Percentiles rank a stretch among this genome's conserved stretches.
phyloP scores from a whole-genome alignment of 78 protist genomes.

The Diacronema lutheri region DNA sequence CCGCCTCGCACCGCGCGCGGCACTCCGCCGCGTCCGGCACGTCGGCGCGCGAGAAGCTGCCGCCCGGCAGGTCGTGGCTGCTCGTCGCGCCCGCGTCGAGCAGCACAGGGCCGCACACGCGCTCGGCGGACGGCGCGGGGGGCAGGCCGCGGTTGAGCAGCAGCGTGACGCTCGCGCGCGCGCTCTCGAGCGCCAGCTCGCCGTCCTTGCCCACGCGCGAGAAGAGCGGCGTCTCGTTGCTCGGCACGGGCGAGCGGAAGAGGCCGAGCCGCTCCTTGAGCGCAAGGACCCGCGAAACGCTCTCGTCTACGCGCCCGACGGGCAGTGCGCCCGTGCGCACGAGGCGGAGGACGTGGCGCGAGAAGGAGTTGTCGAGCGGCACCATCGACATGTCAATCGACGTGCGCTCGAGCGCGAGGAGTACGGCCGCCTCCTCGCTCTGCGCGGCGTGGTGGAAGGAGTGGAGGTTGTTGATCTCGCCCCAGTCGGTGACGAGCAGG shows the following conservation, averaged over 20 bases:
- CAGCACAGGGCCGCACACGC: too few species aligned
- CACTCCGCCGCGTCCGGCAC: too few species aligned
- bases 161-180: conserved; percentile 46
- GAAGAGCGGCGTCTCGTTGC: conserved; percentile 20
- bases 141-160: too few species aligned
- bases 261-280: conserved; percentile 61
- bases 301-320: conserved; percentile 45
- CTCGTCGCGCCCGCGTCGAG: too few species aligned
- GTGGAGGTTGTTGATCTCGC: conserved; percentile 53
- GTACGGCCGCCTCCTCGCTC: conserved; percentile 32
- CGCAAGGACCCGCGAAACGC: conserved; percentile 33
- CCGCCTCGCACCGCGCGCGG: too few species aligned
- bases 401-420: conserved; percentile 37
- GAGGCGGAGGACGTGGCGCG: conserved; percentile 17
- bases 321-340: conserved; percentile 48
- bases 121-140: too few species aligned
- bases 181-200: conserved; percentile 29
- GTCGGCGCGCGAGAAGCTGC: too few species aligned
- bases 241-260: conserved; percentile 47
- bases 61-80: too few species aligned
- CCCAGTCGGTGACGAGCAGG: conserved; percentile 67
- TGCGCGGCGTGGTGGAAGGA: conserved; percentile 54
- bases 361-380: conserved; percentile 54
- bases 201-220: conserved; percentile 52
- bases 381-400: conserved; percentile 70